Conservation (phyloP, 2,329 filamentous ascomycete genomes). For the Fusarium euwallaceae region DNA sequence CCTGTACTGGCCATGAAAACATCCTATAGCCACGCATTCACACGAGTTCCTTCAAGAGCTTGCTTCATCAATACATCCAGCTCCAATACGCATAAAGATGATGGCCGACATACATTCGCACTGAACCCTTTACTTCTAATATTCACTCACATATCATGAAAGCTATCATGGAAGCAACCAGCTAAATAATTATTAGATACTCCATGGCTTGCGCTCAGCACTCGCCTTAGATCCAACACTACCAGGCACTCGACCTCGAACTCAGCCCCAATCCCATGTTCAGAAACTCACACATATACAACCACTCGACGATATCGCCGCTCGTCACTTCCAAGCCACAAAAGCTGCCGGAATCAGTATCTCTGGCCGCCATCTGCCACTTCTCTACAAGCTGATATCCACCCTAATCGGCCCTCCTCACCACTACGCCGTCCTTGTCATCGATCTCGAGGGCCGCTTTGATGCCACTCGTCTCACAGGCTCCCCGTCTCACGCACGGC, state of each 20-base stretch:
- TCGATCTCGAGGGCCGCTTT: constrained; percentile 70
- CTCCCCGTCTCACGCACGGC: constrained; percentile 56
- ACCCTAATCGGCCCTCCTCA: constrained; percentile 63
- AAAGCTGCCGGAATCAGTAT: constrained; percentile 63
- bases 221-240: constrained; percentile 41
- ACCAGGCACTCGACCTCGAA: constrained; percentile 15
- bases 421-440: constrained; percentile 63
- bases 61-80: not conserved
- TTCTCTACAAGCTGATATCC: constrained; percentile 69
- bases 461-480: constrained; percentile 63
- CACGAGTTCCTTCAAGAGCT: not conserved
- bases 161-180: not conserved
- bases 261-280: constrained; percentile 31
- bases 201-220: constrained; percentile 42
- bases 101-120: not conserved
- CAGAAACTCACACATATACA: constrained; percentile 57
- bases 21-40: not conserved
- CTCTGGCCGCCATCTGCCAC: constrained; percentile 65
- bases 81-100: not conserved
- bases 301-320: constrained; percentile 61
- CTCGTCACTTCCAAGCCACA: constrained; percentile 62
- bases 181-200: constrained; percentile 38
- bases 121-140: not conserved
- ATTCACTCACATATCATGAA: not conserved
- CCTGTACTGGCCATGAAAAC: not conserved